phyloP scores from a whole-genome alignment of 1,284 basidiomycete species.

The Trametes versicolor region DNA sequence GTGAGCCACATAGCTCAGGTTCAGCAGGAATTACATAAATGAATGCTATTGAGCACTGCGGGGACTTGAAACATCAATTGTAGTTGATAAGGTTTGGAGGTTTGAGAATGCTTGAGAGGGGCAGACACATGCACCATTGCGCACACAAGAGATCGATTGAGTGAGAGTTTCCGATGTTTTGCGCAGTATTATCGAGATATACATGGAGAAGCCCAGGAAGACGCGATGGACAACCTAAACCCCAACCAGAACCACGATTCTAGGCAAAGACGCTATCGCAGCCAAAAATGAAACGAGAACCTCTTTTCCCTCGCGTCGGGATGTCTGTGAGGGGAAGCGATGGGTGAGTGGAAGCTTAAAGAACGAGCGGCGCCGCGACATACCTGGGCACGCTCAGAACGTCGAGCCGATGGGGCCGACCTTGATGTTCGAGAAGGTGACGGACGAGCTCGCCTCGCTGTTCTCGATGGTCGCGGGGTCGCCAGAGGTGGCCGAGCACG shows the following conservation, averaged over 20 bases:
- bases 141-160: neutral
- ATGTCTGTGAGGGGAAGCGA: neutral
- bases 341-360: neutral
- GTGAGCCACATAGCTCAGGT: too few relatives aligned
- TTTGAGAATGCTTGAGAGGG: too few relatives aligned
- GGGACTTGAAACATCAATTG: too few relatives aligned
- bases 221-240: slow-evolving; percentile 16
- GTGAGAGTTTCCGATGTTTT: slow-evolving; percentile 8
- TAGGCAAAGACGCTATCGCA: neutral
- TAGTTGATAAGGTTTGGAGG: too few relatives aligned
- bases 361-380: neutral
- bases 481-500: slow-evolving; percentile 51
- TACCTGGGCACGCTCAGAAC: slow-evolving; percentile 34
- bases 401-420: slow-evolving; percentile 62
- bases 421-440: slow-evolving; percentile 65
- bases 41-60: too few relatives aligned
- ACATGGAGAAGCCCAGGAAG: slow-evolving; percentile 16
- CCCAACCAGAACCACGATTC: slow-evolving; percentile 4
- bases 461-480: slow-evolving; percentile 43
- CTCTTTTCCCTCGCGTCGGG: neutral
- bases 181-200: neutral
- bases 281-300: neutral
- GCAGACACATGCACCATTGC: neutral
- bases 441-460: slow-evolving; percentile 23
- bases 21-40: too few relatives aligned